phyloP scores from a whole-genome alignment of 345 rosid species.

The rapeseed (Brassica napus) region DNA sequence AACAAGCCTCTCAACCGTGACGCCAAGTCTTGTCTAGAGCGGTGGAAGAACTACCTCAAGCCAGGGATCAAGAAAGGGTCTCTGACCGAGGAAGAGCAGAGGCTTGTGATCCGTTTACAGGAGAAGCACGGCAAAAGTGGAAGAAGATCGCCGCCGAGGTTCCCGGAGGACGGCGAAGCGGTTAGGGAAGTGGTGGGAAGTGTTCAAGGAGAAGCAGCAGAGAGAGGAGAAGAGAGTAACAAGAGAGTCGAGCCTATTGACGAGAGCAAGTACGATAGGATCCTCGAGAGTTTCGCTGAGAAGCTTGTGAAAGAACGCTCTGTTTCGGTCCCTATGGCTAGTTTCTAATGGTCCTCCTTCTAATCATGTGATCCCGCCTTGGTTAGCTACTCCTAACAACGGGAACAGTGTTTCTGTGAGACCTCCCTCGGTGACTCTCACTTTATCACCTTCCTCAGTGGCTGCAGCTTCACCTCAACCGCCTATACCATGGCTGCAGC shows the following conservation, averaged over 20 bases:
- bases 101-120: slow-evolving; percentile 83
- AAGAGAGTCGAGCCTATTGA: slow-evolving; percentile 71
- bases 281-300: slow-evolving; percentile 91
- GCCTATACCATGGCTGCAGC: slow-evolving; percentile 85
- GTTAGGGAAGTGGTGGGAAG: slow-evolving; percentile 99
- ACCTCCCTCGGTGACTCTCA: slow-evolving; percentile 83
- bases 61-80: slow-evolving; percentile 99
- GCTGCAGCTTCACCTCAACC: slow-evolving; percentile 67
- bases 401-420: slow-evolving; percentile 45
- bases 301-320: slow-evolving; percentile 76
- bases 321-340: slow-evolving; percentile 53
- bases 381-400: slow-evolving; percentile 82
- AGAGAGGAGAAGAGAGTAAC: slow-evolving; percentile 72
- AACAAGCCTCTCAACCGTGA: slow-evolving; percentile 79
- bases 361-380: slow-evolving; percentile 62
- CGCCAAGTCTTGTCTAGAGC: slow-evolving; percentile 89
- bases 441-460: slow-evolving; percentile 75
- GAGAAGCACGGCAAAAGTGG: slow-evolving; percentile 99
- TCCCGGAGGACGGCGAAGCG: slow-evolving; percentile 91
- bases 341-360: slow-evolving; percentile 58
- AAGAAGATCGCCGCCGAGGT: slow-evolving; percentile 99
- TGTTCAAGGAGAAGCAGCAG: slow-evolving; percentile 89
- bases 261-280: slow-evolving; percentile 86
- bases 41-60: slow-evolving; percentile 98
- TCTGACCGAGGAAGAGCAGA: slow-evolving; percentile 87